Evolutionary conservation across 495 filamentous ascomycete species (phyloP).

Genomic region (Aspergillus leporis): DNA sequence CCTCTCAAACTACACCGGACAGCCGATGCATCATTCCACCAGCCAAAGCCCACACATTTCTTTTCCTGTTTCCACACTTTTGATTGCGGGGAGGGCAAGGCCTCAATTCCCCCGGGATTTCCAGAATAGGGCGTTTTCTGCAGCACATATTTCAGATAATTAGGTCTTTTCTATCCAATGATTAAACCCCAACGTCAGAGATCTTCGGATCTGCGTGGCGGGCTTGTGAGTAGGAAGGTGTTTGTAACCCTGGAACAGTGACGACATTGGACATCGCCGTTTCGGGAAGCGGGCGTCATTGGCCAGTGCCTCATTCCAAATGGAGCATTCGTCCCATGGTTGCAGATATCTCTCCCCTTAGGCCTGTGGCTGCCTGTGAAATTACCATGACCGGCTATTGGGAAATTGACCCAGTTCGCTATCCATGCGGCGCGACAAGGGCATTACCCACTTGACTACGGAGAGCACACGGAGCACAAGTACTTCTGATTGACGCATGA

Average conservation of each 20-base stretch:
- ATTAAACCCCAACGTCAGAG: slow-evolving; percentile 29
- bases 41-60: not conserved
- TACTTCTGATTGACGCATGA: not conserved
- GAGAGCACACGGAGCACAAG: not conserved
- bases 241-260: slow-evolving; percentile 22
- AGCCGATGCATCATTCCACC: not conserved
- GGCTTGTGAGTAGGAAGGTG: slow-evolving; percentile 1
- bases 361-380: not conserved
- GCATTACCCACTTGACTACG: not conserved
- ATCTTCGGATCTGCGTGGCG: slow-evolving; percentile 31
- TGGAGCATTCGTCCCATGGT: slow-evolving; percentile 10
- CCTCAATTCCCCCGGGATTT: not conserved
- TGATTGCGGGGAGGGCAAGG: slow-evolving; percentile 7
- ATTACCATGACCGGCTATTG: not conserved
- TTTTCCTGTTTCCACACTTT: not conserved
- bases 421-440: not conserved
- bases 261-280: slow-evolving; percentile 22
- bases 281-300: not conserved
- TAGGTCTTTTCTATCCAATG: slow-evolving; percentile 1
- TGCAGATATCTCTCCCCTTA: slow-evolving; percentile 2
- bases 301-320: not conserved
- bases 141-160: not conserved
- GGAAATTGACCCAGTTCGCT: not conserved
- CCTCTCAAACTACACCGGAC: not conserved
- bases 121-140: slow-evolving; percentile 2